Percentiles rank a stretch among this genome's conserved stretches.
These are phyloP conservation scores for Silene noctiflora DNA, from an alignment of 179 eudicot species.

Conservation along the genomic window DNA sequence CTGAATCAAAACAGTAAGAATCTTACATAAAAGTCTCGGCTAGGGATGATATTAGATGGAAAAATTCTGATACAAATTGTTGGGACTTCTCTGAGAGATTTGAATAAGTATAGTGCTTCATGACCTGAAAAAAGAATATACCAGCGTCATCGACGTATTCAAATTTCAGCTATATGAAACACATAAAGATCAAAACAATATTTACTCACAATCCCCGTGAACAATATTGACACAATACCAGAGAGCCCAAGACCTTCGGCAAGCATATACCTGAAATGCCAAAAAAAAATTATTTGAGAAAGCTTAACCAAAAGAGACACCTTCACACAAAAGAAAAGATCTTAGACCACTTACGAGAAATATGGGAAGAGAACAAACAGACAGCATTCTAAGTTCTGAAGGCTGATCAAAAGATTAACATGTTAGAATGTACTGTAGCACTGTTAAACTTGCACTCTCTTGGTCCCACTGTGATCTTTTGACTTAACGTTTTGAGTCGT, in stretches of 20 bases:
- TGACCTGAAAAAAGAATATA: conserved; percentile 49
- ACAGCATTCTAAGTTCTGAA: conserved; percentile 98
- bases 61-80: conserved; percentile 86
- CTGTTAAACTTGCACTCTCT: conserved; percentile 11
- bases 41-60: conserved; percentile 95
- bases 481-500: not conserved
- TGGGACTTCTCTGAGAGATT: conserved; percentile 92
- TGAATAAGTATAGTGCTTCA: conserved; percentile 95
- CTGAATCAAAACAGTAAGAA: conserved; percentile 14
- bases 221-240: conserved; percentile 93
- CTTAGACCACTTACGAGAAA: conserved; percentile 72
- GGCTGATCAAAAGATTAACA: conserved; percentile 50
- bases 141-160: conserved; percentile 15
- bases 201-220: conserved; percentile 94
- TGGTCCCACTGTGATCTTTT: not conserved
- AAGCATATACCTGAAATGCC: conserved; percentile 76
- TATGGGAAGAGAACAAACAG: conserved; percentile 97
- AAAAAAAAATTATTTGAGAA: conserved; percentile 16
- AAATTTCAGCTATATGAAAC: conserved; percentile 11
- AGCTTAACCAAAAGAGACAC: conserved; percentile 12
- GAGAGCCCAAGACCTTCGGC: conserved; percentile 99
- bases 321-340: conserved; percentile 3
- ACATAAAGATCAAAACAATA: conserved; percentile 9
- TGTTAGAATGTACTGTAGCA: conserved; percentile 15
- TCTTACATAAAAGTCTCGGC: conserved; percentile 98